Conservation (phyloP, 2,329 filamentous ascomycete genomes). For the Orbilia blumenaviensis region DNA sequence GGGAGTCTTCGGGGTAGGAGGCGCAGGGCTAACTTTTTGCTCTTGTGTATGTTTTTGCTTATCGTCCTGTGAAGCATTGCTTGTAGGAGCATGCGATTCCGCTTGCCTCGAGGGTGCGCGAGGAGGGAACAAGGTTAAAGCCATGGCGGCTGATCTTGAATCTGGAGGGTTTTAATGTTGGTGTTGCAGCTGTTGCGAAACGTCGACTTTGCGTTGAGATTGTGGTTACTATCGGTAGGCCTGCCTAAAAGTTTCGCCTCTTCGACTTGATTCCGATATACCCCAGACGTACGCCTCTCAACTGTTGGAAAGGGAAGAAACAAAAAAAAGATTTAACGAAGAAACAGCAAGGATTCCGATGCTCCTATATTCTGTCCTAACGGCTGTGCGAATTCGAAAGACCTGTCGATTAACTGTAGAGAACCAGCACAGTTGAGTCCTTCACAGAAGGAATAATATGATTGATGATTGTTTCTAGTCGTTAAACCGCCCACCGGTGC, state of each 20-base stretch:
- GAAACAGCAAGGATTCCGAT: constrained; percentile 4
- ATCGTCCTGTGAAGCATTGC: constrained; percentile 17
- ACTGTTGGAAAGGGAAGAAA: constrained; percentile 9
- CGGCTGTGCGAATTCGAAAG: constrained; percentile 20
- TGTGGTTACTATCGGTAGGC: constrained; percentile 39
- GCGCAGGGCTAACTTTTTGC: constrained; percentile 20
- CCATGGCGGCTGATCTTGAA: constrained; percentile 28
- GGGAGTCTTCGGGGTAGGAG: constrained; percentile 16
- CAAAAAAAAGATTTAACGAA: constrained; percentile 10
- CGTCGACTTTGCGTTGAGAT: constrained; percentile 17
- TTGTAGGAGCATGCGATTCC: constrained; percentile 31
- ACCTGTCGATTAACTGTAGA: constrained; percentile 30
- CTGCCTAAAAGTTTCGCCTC: constrained; percentile 32
- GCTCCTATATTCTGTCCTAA: constrained; percentile 2
- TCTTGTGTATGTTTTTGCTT: constrained; percentile 1
- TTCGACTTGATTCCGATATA: constrained; percentile 29
- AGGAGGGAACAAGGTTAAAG: constrained; percentile 51
- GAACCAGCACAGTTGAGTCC: constrained; percentile 49
- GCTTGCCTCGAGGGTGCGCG: constrained; percentile 52
- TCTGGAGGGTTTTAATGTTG: constrained; percentile 9
- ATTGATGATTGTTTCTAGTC: constrained; percentile 33
- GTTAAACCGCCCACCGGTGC: constrained; percentile 35
- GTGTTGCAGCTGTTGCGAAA: constrained; percentile 19
- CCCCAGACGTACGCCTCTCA: constrained; percentile 18
- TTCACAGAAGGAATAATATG: constrained; percentile 53